These are phyloP conservation scores for Phyllosticta paracitricarpa DNA, from an alignment of 2,329 filamentous ascomycete genomes.

Conservation along the genomic window DNA sequence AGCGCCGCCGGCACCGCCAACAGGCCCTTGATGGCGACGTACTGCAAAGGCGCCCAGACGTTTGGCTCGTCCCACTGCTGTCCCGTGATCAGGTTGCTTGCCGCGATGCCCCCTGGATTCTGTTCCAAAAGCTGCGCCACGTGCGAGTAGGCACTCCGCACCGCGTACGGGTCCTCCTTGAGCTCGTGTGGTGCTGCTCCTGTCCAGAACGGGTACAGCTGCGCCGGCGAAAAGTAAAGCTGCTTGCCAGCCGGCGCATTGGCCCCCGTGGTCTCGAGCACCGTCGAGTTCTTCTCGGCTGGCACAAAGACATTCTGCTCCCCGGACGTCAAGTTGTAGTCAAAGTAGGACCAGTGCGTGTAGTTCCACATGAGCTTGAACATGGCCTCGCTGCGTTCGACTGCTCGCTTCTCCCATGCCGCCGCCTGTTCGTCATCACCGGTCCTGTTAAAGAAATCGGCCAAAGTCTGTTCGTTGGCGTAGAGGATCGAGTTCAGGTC, in stretches of 20 bases:
- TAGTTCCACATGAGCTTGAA: constrained; percentile 55
- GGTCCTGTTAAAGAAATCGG: constrained; percentile 41
- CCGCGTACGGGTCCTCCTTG: constrained; percentile 48
- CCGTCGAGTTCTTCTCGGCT: constrained; percentile 37
- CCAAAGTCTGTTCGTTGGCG: constrained; percentile 52
- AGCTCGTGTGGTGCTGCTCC: constrained; percentile 50
- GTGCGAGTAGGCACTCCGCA: constrained; percentile 45
- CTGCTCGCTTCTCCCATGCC: constrained; percentile 42
- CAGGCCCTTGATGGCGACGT: constrained; percentile 53
- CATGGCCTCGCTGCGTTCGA: constrained; percentile 51
- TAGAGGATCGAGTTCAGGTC: constrained; percentile 62
- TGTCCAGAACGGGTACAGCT: constrained; percentile 62
- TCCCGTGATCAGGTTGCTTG: constrained; percentile 50
- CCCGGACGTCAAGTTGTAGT: constrained; percentile 55
- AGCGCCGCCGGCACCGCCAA: constrained; percentile 50
- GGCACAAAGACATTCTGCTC: constrained; percentile 47
- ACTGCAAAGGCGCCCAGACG: constrained; percentile 59
- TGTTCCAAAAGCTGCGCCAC: constrained; percentile 44
- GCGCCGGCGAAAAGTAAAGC: constrained; percentile 47
- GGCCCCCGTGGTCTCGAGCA: constrained; percentile 30
- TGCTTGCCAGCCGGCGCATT: constrained; percentile 46
- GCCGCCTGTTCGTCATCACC: constrained; percentile 43
- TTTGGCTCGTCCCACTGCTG: constrained; percentile 64
- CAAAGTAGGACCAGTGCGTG: constrained; percentile 54
- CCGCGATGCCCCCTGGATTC: constrained; percentile 48